These are phyloP conservation scores for Hyaloperonospora brassicae DNA, from an alignment of 352 stramenopile genomes.

Conservation along the genomic window DNA sequence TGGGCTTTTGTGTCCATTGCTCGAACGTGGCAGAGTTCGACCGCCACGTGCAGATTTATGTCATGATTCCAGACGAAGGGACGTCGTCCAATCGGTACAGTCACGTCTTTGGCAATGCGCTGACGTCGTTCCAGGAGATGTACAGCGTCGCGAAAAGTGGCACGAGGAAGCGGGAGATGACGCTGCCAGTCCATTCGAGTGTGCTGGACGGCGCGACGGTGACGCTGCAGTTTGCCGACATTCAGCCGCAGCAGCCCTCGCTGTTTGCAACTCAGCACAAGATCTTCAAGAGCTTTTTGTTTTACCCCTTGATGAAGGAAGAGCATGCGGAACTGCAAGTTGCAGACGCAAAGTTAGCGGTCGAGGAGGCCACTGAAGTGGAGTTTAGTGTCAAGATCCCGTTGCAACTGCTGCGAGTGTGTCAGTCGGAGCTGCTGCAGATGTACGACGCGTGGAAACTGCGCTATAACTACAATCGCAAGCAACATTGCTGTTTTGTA, in stretches of 20 bases:
- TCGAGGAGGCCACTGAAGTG: slow-evolving; percentile 71
- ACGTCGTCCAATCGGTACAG: slow-evolving; percentile 51
- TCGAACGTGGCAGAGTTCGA: slow-evolving; percentile 39
- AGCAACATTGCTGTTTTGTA: slow-evolving; percentile 66
- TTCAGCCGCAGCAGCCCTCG: slow-evolving; percentile 36
- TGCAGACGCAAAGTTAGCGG: slow-evolving; percentile 51
- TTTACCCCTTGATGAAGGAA: slow-evolving; percentile 52
- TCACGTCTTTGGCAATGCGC: slow-evolving; percentile 59
- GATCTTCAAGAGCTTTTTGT: slow-evolving; percentile 57
- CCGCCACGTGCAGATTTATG: slow-evolving; percentile 63
- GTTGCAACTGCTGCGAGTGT: slow-evolving; percentile 66
- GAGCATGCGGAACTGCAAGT: slow-evolving; percentile 38
- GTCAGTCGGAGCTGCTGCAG: slow-evolving; percentile 56
- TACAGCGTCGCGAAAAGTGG: slow-evolving; percentile 55
- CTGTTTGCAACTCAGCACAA: slow-evolving; percentile 45
- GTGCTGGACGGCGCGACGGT: slow-evolving; percentile 56
- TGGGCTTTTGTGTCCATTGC: slow-evolving; percentile 57
- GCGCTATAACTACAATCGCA: slow-evolving; percentile 78
- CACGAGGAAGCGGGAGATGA: slow-evolving; percentile 52
- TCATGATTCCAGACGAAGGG: slow-evolving; percentile 75
- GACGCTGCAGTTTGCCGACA: slow-evolving; percentile 47
- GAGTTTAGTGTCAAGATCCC: slow-evolving; percentile 77
- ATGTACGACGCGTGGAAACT: slow-evolving; percentile 68
- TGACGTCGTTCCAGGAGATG: slow-evolving; percentile 76
- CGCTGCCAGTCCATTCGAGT: slow-evolving; percentile 53